Evolutionary conservation across 257 asterid species (phyloP).

Genomic region (Solanum clarkiae): DNA sequence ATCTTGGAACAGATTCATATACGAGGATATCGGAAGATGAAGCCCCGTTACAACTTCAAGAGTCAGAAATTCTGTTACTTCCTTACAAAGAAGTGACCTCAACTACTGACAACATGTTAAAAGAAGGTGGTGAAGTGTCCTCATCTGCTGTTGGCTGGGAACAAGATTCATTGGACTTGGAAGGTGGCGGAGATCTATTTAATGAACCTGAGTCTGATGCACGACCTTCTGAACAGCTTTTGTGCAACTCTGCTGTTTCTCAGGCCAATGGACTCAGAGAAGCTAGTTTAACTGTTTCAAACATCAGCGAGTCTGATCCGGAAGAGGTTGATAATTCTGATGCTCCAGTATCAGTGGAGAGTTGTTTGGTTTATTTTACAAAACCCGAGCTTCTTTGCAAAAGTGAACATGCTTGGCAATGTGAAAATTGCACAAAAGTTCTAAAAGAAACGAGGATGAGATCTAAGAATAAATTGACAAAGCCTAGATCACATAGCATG

Average conservation of each 20-base stretch:
- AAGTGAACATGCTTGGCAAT: constrained; percentile 90
- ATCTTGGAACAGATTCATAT: constrained; percentile 11
- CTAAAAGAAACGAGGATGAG: constrained; percentile 31
- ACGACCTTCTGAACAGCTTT: constrained; percentile 11
- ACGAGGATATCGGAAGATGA: constrained; percentile 23
- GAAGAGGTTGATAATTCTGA: constrained; percentile 73
- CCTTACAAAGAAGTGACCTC: constrained; percentile 40
- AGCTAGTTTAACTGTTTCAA: constrained; percentile 5
- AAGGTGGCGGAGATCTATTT: constrained; percentile 65
- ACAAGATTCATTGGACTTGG: constrained; percentile 39
- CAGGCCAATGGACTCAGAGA: neutral
- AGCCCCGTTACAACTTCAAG: constrained; percentile 23
- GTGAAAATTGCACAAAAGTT: constrained; percentile 78
- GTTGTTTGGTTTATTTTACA: constrained; percentile 62
- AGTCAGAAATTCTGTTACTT: constrained; percentile 32
- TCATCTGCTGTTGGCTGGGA: constrained; percentile 21
- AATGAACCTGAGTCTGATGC: constrained; percentile 56
- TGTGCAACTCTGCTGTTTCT: constrained; percentile 3
- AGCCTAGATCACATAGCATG: constrained; percentile 5
- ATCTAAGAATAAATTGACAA: constrained; percentile 16
- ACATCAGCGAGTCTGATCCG: constrained; percentile 69
- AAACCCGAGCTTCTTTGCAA: constrained; percentile 71
- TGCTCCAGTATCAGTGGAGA: constrained; percentile 76
- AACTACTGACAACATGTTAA: constrained; percentile 6
- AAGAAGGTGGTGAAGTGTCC: constrained; percentile 19